Evolutionary conservation across 148 eudicot species (phyloP).

Genomic region (Vaccinium myrtillus): DNA sequence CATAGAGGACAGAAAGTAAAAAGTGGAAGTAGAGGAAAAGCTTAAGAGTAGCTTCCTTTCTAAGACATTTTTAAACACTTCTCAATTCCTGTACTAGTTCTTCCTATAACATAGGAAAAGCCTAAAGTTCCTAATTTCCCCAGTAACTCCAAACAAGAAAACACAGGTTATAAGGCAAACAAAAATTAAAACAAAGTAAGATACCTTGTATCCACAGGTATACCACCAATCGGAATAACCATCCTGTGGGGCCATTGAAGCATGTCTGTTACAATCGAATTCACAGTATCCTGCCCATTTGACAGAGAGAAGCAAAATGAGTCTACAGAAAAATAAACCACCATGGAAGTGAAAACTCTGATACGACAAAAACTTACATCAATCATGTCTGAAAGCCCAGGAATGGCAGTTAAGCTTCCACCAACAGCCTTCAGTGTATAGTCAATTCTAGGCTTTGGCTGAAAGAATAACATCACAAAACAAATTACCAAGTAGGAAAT

Average conservation of each 20-base stretch:
- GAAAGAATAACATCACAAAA: constrained; percentile 21
- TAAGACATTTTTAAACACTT: constrained; percentile 7
- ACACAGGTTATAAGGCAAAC: neutral
- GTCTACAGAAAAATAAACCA: constrained; percentile 18
- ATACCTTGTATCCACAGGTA: constrained; percentile 74
- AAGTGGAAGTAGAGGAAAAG: neutral
- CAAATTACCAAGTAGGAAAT: neutral
- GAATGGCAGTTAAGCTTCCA: constrained; percentile 95
- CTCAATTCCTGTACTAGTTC: neutral
- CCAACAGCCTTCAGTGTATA: constrained; percentile 91
- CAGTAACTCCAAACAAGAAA: constrained; percentile 1
- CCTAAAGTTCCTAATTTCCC: constrained; percentile 4
- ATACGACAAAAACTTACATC: constrained; percentile 51
- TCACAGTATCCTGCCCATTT: constrained; percentile 72
- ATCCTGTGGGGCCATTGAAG: constrained; percentile 98
- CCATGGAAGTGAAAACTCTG: constrained; percentile 8
- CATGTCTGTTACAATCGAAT: constrained; percentile 78
- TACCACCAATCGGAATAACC: constrained; percentile 95
- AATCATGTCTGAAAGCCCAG: constrained; percentile 95
- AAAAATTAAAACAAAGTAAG: neutral
- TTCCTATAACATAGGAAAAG: neutral
- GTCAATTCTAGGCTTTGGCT: constrained; percentile 95
- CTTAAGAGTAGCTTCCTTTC: neutral
- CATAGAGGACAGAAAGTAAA: neutral
- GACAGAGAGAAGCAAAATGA: constrained; percentile 14